Percentiles rank a stretch among this genome's conserved stretches.
These are phyloP conservation scores for Pouteria campechiana DNA, from an alignment of 179 eudicot genomes.

Conservation along the genomic window DNA sequence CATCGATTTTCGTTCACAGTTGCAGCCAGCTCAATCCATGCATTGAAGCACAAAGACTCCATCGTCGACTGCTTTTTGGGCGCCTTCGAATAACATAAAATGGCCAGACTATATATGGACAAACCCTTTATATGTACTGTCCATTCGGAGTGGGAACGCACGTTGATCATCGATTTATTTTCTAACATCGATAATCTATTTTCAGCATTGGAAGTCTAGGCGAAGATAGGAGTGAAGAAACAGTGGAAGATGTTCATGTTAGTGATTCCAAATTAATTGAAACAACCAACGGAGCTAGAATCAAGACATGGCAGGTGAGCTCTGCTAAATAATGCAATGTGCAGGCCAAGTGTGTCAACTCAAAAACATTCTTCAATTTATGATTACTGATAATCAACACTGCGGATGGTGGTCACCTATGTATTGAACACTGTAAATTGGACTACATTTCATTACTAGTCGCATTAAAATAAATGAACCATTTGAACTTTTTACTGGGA, in stretches of 20 bases:
- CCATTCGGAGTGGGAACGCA: background rate
- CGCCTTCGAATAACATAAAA: too few relatives aligned
- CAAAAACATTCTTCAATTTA: too few relatives aligned
- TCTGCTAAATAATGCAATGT: background rate
- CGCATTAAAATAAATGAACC: background rate
- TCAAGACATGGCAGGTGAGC: conserved; percentile 46
- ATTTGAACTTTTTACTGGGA: background rate
- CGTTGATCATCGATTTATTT: background rate
- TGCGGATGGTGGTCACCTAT: background rate
- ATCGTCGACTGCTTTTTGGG: too few relatives aligned
- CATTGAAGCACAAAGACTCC: too few relatives aligned
- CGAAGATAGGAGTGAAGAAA: conserved; percentile 16
- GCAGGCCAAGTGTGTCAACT: too few relatives aligned
- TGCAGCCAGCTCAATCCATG: too few relatives aligned
- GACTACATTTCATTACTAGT: background rate
- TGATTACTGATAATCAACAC: background rate
- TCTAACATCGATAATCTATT: background rate
- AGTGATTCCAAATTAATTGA: conserved; percentile 20
- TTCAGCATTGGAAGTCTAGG: conserved; percentile 53
- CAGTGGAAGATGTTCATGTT: conserved; percentile 27
- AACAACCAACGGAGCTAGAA: conserved; percentile 24
- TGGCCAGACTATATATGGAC: background rate
- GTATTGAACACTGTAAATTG: background rate
- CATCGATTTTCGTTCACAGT: too few relatives aligned
- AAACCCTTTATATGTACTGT: background rate